phyloP scores from a whole-genome alignment of 441 rosid species.

The Populus hybrid region DNA sequence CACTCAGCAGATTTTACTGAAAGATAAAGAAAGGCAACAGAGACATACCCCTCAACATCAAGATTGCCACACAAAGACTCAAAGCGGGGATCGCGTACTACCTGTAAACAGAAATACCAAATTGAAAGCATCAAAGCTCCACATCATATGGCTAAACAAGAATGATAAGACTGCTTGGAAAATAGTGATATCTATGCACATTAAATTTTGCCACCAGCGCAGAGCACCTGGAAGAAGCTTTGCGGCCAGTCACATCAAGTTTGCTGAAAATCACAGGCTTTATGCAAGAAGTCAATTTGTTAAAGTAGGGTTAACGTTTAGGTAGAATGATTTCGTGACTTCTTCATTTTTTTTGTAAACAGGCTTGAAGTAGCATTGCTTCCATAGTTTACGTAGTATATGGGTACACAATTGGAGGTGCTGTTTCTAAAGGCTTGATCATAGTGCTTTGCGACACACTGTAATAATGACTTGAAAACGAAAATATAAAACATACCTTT shows the following conservation, averaged over 20 bases:
- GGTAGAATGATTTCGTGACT: neutral
- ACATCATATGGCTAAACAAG: neutral
- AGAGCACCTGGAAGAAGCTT: conserved; percentile 98
- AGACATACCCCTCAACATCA: conserved; percentile 58
- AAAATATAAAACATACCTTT: conserved; percentile 40
- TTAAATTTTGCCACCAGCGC: conserved; percentile 49
- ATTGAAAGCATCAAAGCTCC: neutral
- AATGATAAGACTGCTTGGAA: neutral
- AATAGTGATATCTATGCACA: neutral
- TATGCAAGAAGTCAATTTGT: conserved; percentile 95
- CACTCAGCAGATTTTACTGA: neutral
- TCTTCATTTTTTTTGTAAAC: conserved; percentile 9
- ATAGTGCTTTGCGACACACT: neutral
- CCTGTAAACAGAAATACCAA: conserved; percentile 34
- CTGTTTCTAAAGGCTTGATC: conserved; percentile 30
- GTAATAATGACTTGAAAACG: neutral
- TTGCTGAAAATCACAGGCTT: conserved; percentile 92
- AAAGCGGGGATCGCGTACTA: conserved; percentile 74
- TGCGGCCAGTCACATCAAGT: conserved; percentile 90
- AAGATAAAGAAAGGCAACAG: neutral
- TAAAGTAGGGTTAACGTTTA: conserved; percentile 63
- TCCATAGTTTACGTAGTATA: conserved; percentile 80
- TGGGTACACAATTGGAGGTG: conserved; percentile 74
- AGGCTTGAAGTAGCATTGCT: conserved; percentile 95
- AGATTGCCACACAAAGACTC: conserved; percentile 62